Conservation (phyloP, 305 asterid genomes). For the Withania somnifera region DNA sequence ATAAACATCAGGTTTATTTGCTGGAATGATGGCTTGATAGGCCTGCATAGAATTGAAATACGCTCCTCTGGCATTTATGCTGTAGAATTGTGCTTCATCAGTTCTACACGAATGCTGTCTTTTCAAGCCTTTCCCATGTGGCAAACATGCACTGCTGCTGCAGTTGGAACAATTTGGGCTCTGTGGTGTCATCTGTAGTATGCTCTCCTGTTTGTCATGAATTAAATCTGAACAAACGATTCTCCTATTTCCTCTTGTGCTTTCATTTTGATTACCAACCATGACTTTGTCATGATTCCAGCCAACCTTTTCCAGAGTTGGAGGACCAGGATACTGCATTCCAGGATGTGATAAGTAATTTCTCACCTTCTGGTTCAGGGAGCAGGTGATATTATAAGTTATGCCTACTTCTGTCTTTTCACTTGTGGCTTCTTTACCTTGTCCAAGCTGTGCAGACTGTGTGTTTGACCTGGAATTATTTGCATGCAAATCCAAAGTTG, state of each 20-base stretch:
- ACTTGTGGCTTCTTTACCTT: constrained; percentile 4
- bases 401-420: constrained; percentile 20
- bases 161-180: constrained; percentile 26
- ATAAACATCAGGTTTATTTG: constrained; percentile 13
- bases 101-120: constrained; percentile 26
- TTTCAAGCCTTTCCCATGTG: constrained; percentile 35
- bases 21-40: constrained; percentile 22
- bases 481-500: constrained; percentile 5
- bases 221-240: constrained; percentile 60
- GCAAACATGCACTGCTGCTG: constrained; percentile 32
- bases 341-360: constrained; percentile 18
- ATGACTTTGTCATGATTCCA: constrained; percentile 6
- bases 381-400: constrained; percentile 16
- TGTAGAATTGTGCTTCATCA: constrained; percentile 28
- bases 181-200: constrained; percentile 22
- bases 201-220: constrained; percentile 48
- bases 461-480: background rate
- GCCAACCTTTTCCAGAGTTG: constrained; percentile 16
- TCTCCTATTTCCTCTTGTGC: constrained; percentile 52
- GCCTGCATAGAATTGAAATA: constrained; percentile 42
- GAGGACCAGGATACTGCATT: constrained; percentile 16
- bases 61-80: constrained; percentile 31
- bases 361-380: constrained; percentile 17
- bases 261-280: constrained; percentile 11
- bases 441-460: constrained; percentile 16